A percentile compares a stretch with the other conserved stretches of the same genome.
phyloP scores from a whole-genome alignment of 495 filamentous ascomycete species.

The Neurospora intermedia region DNA sequence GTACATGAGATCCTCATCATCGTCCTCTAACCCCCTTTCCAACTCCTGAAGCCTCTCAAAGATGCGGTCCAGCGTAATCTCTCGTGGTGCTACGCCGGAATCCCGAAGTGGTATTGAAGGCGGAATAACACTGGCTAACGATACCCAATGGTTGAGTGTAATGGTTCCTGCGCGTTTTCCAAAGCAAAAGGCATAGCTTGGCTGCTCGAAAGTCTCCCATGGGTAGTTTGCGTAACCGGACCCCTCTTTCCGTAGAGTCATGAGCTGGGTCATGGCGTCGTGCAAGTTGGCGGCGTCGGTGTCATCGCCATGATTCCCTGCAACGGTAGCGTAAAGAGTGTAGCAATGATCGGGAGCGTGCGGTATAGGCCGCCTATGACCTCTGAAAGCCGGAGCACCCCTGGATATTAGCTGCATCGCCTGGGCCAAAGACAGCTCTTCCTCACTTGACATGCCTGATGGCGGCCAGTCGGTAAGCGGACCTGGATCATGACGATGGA shows the following conservation, averaged over 20 bases:
- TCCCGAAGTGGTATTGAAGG: slow-evolving; percentile 39
- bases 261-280: slow-evolving; percentile 39
- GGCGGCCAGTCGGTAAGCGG: slow-evolving; percentile 40
- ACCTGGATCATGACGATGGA: slow-evolving; percentile 23
- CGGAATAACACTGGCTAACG: slow-evolving; percentile 36
- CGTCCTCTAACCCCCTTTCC: slow-evolving; percentile 46
- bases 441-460: slow-evolving; percentile 27
- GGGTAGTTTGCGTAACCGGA: slow-evolving; percentile 31
- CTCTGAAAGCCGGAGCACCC: slow-evolving; percentile 36
- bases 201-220: slow-evolving; percentile 58
- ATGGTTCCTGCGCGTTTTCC: slow-evolving; percentile 48
- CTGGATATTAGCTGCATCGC: slow-evolving; percentile 38
- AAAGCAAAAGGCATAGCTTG: slow-evolving; percentile 49
- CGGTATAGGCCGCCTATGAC: slow-evolving; percentile 34
- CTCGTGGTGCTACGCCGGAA: slow-evolving; percentile 39
- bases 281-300: slow-evolving; percentile 34
- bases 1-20: slow-evolving; percentile 44
- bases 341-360: slow-evolving; percentile 41
- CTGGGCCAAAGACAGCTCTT: slow-evolving; percentile 33
- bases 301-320: slow-evolving; percentile 35
- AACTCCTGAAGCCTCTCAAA: slow-evolving; percentile 45
- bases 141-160: slow-evolving; percentile 49
- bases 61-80: slow-evolving; percentile 40
- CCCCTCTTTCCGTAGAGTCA: slow-evolving; percentile 32
- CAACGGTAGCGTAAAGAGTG: slow-evolving; percentile 35